Evolutionary conservation across 495 filamentous ascomycete species (phyloP), one percentile per base, ranked within the genome.

Genomic region (Alectoria sarmentosa): DNA sequence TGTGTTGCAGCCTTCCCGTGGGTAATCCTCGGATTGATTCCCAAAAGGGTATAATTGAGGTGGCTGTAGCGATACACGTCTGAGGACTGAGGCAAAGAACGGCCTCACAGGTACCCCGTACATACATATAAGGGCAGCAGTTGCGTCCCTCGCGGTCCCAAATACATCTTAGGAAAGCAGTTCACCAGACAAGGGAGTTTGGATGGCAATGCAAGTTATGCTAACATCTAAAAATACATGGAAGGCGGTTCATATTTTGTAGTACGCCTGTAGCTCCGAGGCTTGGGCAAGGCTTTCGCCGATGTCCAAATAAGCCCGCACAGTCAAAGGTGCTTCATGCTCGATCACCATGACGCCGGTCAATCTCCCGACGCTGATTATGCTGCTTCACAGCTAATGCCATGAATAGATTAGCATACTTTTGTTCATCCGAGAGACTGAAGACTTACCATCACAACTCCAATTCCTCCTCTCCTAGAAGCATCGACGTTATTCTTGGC

Each of bases 391-490:
- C 21, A 55, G 52, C 52, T 55, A 34, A 34, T 30, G 17, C 15
- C 28, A 55, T 34, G 30, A 55, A 19, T 21, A 10, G 15, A 36
- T 55, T n/a, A 55, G 30, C 30, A 55, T 21, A 7, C 0, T 0
- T 34, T 3, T n/a, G 2, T 34, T 34, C 7, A 9, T 26, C 30
- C 28, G 30, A 30, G 21, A 1, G 2, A 34, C 11, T 23, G 17
- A 21, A 10, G 28, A 21, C 52, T 21, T 32, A 55, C 52, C 86
- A 92, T 92, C 38, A 96, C 90, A 66, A 96, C 84, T 64, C 93
- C 95, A 63, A 98, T 81, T 4, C 95, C 93, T 65, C 93, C 92
- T 72, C 90, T 84, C 63, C 82, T 79, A 60, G 85, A 84, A 61
- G 84, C 83, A 73, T 96, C 91, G 21, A 89, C 76, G 61, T 82